phyloP scores from a whole-genome alignment of 2,329 filamentous ascomycete genomes.

The Fusarium nodosum region DNA sequence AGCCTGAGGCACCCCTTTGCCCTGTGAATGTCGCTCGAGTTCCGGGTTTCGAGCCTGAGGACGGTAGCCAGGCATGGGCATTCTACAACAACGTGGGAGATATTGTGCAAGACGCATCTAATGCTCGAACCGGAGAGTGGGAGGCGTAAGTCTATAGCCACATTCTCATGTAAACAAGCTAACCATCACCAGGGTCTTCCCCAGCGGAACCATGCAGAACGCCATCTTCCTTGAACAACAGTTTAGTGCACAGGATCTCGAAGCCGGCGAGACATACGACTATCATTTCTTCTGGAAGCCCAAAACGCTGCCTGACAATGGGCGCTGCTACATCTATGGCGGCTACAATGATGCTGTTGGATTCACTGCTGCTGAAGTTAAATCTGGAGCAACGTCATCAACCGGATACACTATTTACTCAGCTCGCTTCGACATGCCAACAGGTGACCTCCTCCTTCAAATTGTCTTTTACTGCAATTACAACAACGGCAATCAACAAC shows the following conservation, averaged over 20 bases:
- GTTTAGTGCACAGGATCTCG: fast-evolving
- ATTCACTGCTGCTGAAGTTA: fast-evolving
- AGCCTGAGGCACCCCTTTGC: neutral
- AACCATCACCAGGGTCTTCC: neutral
- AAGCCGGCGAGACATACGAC: neutral
- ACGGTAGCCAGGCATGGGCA: neutral
- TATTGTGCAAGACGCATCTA: neutral
- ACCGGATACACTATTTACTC: constrained; percentile 14
- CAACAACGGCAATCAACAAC: neutral
- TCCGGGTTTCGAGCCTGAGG: neutral
- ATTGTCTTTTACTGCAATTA: neutral
- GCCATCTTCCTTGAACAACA: neutral
- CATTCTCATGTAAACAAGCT: fast-evolving
- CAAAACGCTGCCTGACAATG: neutral
- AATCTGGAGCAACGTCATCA: constrained; percentile 2
- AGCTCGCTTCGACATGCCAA: neutral
- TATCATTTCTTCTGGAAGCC: constrained; percentile 28
- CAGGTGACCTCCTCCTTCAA: fast-evolving
- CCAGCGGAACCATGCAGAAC: fast-evolving
- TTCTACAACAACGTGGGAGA: neutral
- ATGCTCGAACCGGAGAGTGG: constrained; percentile 9
- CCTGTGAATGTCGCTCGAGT: neutral
- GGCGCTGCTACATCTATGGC: neutral
- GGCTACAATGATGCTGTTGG: neutral
- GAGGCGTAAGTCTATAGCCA: neutral